A percentile compares a stretch with the other conserved stretches of the same genome.
phyloP scores from a whole-genome alignment of 306 rosid genomes.

The Fragaria nilgerrensis region DNA sequence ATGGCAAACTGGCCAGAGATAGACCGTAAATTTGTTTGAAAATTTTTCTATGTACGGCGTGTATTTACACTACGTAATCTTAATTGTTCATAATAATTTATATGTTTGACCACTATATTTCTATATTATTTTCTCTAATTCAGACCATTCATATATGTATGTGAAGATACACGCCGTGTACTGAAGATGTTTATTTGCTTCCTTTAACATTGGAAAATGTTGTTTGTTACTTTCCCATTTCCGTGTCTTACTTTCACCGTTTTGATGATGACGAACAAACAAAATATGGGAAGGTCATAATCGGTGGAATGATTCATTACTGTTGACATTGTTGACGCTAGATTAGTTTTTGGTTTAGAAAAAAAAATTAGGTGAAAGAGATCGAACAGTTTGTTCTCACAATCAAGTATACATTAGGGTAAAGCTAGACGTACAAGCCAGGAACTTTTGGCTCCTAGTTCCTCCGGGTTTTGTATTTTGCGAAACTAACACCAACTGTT shows the following conservation, averaged over 20 bases:
- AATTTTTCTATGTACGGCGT: too few relatives aligned
- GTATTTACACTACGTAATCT: too few relatives aligned
- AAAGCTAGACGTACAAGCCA: neutral
- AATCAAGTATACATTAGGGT: neutral
- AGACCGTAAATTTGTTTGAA: too few relatives aligned
- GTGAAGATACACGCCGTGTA: too few relatives aligned
- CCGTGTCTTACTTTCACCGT: neutral
- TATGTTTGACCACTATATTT: too few relatives aligned
- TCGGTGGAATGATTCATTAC: neutral
- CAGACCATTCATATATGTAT: too few relatives aligned
- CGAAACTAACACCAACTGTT: neutral
- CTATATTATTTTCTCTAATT: too few relatives aligned
- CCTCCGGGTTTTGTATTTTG: neutral
- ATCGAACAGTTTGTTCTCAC: neutral
- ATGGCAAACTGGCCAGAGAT: too few relatives aligned
- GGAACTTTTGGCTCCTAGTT: neutral
- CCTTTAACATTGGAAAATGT: too few relatives aligned
- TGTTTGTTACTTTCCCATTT: too few relatives aligned
- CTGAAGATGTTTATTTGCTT: too few relatives aligned
- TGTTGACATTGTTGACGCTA: neutral
- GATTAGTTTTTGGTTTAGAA: neutral
- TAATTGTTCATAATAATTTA: too few relatives aligned
- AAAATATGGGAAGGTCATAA: neutral
- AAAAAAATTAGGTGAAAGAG: neutral
- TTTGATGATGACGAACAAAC: neutral